Percentiles rank a stretch among this genome's conserved stretches.
Conservation (phyloP, 1,284 basidiomycete genomes). For the Puccinia horiana region DNA sequence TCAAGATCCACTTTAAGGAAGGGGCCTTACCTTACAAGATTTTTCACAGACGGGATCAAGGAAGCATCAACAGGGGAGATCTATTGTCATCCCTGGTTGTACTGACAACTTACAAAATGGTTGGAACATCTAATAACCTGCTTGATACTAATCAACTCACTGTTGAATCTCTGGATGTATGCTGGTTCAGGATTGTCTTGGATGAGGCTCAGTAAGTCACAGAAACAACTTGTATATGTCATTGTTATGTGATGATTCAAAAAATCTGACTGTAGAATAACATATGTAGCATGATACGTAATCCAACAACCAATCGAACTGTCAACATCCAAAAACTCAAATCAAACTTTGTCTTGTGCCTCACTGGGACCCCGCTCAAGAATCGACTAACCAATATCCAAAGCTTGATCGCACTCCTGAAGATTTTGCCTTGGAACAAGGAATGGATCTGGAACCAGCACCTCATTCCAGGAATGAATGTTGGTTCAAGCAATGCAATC, state of each 20-base stretch:
- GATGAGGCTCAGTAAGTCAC: too few relatives aligned
- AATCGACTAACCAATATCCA: too few relatives aligned
- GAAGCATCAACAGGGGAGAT: too few relatives aligned
- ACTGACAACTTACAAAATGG: too few relatives aligned
- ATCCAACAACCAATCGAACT: background rate
- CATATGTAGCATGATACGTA: background rate
- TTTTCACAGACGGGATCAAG: background rate
- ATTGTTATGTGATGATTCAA: background rate
- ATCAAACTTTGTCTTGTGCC: background rate
- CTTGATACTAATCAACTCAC: too few relatives aligned
- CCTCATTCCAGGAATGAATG: too few relatives aligned
- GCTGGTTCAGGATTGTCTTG: too few relatives aligned
- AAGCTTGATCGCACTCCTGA: background rate
- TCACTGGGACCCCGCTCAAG: background rate
- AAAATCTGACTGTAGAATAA: background rate
- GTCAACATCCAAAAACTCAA: background rate
- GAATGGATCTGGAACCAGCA: constrained; percentile 3
- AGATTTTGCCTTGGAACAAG: background rate
- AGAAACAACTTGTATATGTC: background rate
- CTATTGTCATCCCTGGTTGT: too few relatives aligned
- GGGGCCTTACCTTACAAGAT: background rate
- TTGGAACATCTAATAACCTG: too few relatives aligned
- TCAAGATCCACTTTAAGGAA: too few relatives aligned
- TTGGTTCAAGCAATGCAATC: too few relatives aligned
- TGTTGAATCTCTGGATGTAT: too few relatives aligned